A percentile compares a stretch with the other conserved stretches of the same genome.
phyloP scores from a whole-genome alignment of 1,284 basidiomycete genomes.

The Porodaedalea pini region DNA sequence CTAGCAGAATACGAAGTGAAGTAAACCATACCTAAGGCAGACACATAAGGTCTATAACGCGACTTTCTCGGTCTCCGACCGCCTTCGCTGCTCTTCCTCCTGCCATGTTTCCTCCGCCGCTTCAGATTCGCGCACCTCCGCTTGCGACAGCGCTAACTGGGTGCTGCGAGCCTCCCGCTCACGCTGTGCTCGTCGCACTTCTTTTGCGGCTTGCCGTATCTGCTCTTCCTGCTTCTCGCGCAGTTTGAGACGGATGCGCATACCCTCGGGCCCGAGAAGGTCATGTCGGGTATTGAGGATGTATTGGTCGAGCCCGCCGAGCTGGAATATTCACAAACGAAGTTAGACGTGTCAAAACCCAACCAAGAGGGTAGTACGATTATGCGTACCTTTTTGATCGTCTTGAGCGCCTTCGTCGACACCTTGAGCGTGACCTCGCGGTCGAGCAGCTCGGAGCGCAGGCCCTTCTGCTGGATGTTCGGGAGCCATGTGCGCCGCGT shows the following conservation, averaged over 20 bases:
- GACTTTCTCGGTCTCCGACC: too few species aligned
- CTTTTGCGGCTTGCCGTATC: neutral
- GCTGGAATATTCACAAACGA: slow-evolving; percentile 36
- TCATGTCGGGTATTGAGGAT: slow-evolving; percentile 62
- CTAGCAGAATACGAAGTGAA: too few species aligned
- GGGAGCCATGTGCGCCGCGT: slow-evolving; percentile 89
- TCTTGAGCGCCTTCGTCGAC: slow-evolving; percentile 70
- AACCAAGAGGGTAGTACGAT: neutral
- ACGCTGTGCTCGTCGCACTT: too few species aligned
- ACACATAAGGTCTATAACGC: too few species aligned
- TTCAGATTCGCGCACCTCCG: too few species aligned
- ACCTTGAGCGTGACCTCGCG: slow-evolving; percentile 61
- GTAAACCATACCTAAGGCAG: too few species aligned
- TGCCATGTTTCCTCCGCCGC: too few species aligned
- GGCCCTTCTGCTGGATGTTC: slow-evolving; percentile 74
- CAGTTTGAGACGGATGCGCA: slow-evolving; percentile 63
- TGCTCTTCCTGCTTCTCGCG: slow-evolving; percentile 38
- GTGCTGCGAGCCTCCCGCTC: too few species aligned
- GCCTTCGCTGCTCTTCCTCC: too few species aligned
- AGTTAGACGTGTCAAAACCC: neutral
- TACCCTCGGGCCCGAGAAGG: slow-evolving; percentile 69
- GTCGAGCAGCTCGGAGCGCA: slow-evolving; percentile 64
- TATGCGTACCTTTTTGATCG: slow-evolving; percentile 68
- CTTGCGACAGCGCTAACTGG: too few species aligned
- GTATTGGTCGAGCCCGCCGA: slow-evolving; percentile 80